These are phyloP conservation scores for Clavulina sp. DNA, from an alignment of 768 basidiomycete species.

Conservation along the genomic window DNA sequence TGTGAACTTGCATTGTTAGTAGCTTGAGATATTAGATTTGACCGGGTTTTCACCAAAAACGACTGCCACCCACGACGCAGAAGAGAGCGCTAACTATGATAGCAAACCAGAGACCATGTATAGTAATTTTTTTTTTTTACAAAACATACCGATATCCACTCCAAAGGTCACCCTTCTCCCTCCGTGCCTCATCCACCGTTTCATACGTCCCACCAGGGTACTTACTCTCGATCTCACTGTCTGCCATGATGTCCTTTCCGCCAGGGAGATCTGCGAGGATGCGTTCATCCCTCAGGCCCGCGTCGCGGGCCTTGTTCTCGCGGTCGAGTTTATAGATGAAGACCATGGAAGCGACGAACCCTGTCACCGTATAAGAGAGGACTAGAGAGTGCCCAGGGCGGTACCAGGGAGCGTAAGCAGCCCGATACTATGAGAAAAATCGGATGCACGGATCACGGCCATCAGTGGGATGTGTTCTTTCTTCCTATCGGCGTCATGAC, in stretches of 20 bases:
- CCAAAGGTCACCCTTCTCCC: constrained; percentile 56
- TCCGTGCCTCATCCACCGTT: constrained; percentile 44
- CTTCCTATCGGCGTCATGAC: too few species aligned
- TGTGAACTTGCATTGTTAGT: too few species aligned
- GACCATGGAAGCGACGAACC: constrained; percentile 30
- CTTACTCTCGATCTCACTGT: constrained; percentile 22
- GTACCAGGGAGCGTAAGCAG: constrained; percentile 50
- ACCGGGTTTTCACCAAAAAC: too few species aligned
- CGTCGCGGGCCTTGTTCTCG: constrained; percentile 49
- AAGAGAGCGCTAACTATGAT: too few species aligned
- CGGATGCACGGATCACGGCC: too few species aligned
- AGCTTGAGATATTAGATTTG: too few species aligned
- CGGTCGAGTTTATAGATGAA: constrained; percentile 29
- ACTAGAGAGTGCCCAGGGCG: constrained; percentile 49
- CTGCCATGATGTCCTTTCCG: too few species aligned
- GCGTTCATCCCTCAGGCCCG: constrained; percentile 51
- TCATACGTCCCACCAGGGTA: constrained; percentile 31
- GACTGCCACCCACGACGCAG: too few species aligned
- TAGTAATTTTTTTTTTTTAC: too few species aligned
- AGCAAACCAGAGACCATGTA: too few species aligned
- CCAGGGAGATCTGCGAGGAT: too few species aligned
- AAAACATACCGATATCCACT: constrained; percentile 57
- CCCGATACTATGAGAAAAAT: constrained; percentile 58
- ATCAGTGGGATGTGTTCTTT: too few species aligned
- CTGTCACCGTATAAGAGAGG: constrained; percentile 51